Conservation (phyloP, 208 protist genomes). For the Wallacemonas rigidus region DNA sequence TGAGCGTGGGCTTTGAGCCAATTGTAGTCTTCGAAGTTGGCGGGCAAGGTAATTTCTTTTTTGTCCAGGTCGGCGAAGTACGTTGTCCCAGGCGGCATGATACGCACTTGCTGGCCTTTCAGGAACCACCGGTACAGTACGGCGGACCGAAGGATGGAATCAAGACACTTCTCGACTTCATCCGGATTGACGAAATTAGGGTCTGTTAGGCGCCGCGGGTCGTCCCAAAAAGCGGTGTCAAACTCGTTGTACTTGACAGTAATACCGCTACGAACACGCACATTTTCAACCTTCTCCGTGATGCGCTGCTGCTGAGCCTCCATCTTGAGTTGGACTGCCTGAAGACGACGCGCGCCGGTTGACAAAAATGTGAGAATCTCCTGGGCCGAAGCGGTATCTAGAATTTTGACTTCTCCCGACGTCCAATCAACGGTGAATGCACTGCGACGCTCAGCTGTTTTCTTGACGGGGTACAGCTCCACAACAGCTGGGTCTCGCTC, state of each 20-base stretch:
- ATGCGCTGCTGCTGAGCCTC: conserved; percentile 80
- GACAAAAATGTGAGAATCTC: conserved; percentile 88
- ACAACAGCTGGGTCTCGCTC: conserved; percentile 70
- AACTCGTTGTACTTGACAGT: conserved; percentile 80
- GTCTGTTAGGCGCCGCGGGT: conserved; percentile 54
- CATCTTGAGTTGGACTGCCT: conserved; percentile 87
- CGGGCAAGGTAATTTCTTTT: conserved; percentile 79
- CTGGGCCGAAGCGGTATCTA: conserved; percentile 87
- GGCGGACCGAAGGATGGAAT: conserved; percentile 62
- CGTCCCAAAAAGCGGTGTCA: conserved; percentile 86
- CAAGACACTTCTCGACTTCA: conserved; percentile 71
- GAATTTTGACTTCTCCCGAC: conserved; percentile 81
- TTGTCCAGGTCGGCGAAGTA: conserved; percentile 77
- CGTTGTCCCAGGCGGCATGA: conserved; percentile 63
- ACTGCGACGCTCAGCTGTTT: conserved; percentile 28
- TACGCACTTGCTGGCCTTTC: conserved; percentile 73
- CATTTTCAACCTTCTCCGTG: conserved; percentile 63
- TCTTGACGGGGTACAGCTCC: conserved; percentile 42
- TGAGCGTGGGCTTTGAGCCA: conserved; percentile 70
- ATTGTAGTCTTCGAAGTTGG: conserved; percentile 88
- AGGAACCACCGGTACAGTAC: conserved; percentile 87
- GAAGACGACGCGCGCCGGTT: conserved; percentile 83
- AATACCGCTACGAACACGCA: conserved; percentile 72
- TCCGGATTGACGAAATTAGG: conserved; percentile 78
- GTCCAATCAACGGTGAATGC: conserved; percentile 87